Evolutionary conservation across 164 flowering plant genomes (phyloP), one percentile per base, ranked within the genome.

Genomic region (Vitis cinerea): DNA sequence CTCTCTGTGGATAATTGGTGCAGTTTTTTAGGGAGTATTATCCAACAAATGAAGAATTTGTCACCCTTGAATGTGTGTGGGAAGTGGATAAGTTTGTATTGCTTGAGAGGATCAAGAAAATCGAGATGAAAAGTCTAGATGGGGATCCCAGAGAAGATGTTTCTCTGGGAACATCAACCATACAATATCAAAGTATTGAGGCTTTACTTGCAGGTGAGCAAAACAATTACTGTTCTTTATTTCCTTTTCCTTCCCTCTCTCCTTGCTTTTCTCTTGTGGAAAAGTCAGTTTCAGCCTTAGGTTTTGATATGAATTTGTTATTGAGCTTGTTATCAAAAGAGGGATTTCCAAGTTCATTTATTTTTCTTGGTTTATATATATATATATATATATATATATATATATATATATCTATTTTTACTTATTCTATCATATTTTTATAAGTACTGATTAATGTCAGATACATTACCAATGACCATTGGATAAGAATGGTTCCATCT

Each of bases 1-100:
- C 31, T 30, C 64, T 2, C n/a, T 66, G 49, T 29, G 9, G 15
- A 50, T 70, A 1, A 58, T 15, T 55, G n/a, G 23, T 79, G 67
- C 86, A 93, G 97, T 85, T 90, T 10, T 85, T 82, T 63, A 79
- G 92, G 72, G 94, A 93, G 72, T 87, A 80, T 61, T 88, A 80
- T 75, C 97, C 93, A 30, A 50, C 68, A 50, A 80, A 75, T 48
- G 82, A 84, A 31, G 88, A 81, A 52, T 61, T 55, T 63, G 63
- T 81, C 51, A 76, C 69, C 47, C 70, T 92, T 54, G 90, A 87
- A 62, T 92, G 92, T 60, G 67, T 71, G 5, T 90, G 92, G 95
- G 62, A 82, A 69, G 77, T 75, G 56, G 93, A 90, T 67, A 92
- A 88, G 72, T 92, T 80, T 80, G 80, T 81, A 9, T 83, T 90